Evolutionary conservation across 495 filamentous ascomycete genomes (phyloP).

Genomic region (Lasiosphaeria ovina): DNA sequence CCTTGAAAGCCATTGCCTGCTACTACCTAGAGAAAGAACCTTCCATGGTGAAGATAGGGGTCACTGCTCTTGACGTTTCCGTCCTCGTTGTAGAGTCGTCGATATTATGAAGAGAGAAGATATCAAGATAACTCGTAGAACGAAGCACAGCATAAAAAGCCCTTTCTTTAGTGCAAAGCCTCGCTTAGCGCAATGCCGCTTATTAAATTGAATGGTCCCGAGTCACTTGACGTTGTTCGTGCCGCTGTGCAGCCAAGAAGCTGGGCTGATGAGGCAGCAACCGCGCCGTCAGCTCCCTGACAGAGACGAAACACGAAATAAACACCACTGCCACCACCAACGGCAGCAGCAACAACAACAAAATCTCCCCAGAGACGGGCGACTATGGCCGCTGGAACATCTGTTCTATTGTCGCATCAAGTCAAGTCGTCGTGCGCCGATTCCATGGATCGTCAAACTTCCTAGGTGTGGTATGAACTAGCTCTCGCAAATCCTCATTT

Average conservation of each 20-base stretch:
- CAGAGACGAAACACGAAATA: not conserved
- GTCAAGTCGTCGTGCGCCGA: too few species aligned
- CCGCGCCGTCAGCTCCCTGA: not conserved
- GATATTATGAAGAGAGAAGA: not conserved
- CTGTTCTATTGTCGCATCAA: too few species aligned
- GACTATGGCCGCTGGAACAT: too few species aligned
- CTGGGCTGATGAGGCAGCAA: slow-evolving; percentile 5
- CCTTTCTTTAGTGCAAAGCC: slow-evolving; percentile 16
- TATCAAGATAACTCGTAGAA: not conserved
- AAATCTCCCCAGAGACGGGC: not conserved
- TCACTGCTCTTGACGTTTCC: not conserved
- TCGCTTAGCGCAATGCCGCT: slow-evolving; percentile 14
- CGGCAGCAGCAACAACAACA: slow-evolving; percentile 1
- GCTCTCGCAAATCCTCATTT: too few species aligned
- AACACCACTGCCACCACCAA: not conserved
- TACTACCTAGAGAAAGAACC: too few species aligned
- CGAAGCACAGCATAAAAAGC: not conserved
- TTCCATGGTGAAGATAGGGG: too few species aligned
- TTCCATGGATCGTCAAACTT: too few species aligned
- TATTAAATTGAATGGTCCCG: not conserved
- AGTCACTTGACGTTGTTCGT: slow-evolving; percentile 12
- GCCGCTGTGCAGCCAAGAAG: not conserved
- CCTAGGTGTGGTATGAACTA: too few species aligned
- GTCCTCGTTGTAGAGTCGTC: not conserved
- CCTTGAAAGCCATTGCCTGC: too few species aligned